Percentiles rank a stretch among this genome's conserved stretches.
Conservation (phyloP, 257 asterid species). For the Solanum clarkiae region DNA sequence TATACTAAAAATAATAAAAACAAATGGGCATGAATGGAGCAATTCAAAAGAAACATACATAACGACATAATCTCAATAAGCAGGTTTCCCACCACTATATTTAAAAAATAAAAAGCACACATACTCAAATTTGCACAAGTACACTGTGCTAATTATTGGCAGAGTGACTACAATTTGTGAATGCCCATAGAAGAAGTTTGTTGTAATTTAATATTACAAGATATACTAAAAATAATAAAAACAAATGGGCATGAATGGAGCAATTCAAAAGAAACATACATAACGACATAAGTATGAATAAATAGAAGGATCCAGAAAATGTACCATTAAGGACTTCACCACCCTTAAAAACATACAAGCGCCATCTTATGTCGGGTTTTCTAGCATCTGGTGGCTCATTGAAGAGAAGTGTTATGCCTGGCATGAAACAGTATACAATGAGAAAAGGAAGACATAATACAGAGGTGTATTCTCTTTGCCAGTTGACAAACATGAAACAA, state of each 20-base stretch:
- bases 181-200: neutral
- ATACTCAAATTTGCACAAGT: neutral
- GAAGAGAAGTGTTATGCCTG: conserved; percentile 85
- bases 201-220: neutral
- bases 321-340: conserved; percentile 90
- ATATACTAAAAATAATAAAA: neutral
- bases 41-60: neutral
- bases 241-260: neutral
- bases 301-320: neutral
- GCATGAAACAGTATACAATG: conserved; percentile 10
- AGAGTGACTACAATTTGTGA: neutral
- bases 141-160: neutral
- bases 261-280: neutral
- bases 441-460: neutral
- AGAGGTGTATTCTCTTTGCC: neutral
- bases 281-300: neutral
- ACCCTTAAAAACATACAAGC: conserved; percentile 86
- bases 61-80: neutral
- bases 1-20: neutral
- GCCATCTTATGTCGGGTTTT: conserved; percentile 78
- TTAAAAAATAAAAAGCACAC: neutral
- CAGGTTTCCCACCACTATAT: neutral
- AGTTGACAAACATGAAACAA: neutral
- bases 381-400: conserved; percentile 97
- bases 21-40: neutral